These are phyloP conservation scores for Peterozyma xylosa DNA, from an alignment of 805 yeast species.

Conservation along the genomic window DNA sequence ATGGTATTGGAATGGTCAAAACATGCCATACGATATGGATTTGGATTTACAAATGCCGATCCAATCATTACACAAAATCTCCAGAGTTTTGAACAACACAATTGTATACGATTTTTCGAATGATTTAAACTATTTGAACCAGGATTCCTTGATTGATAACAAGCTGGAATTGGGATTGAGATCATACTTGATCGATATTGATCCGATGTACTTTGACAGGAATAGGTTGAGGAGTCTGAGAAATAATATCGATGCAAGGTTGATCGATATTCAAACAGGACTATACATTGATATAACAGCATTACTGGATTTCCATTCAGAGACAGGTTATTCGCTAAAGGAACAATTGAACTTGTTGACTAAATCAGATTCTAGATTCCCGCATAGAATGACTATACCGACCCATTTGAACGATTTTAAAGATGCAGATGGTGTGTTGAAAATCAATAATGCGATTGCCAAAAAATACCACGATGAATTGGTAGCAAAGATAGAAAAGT, in stretches of 20 bases:
- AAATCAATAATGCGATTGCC: not conserved
- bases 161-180: constrained; percentile 17
- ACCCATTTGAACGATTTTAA: constrained; percentile 2
- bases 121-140: constrained; percentile 37
- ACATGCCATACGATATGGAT: constrained; percentile 56
- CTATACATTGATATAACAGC: constrained; percentile 57
- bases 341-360: constrained; percentile 3
- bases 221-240: constrained; percentile 35
- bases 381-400: constrained; percentile 3
- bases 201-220: constrained; percentile 26
- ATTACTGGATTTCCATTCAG: constrained; percentile 25
- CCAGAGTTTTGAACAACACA: constrained; percentile 34
- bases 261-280: constrained; percentile 54
- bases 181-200: constrained; percentile 5
- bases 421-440: not conserved
- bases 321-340: not conserved
- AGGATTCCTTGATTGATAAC: constrained; percentile 36
- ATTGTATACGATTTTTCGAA: constrained; percentile 28
- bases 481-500: not conserved
- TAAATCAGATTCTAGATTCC: constrained; percentile 4
- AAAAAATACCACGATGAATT: not conserved
- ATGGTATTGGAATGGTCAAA: constrained; percentile 51
- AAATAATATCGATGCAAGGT: constrained; percentile 53
- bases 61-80: constrained; percentile 18
- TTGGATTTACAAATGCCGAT: constrained; percentile 53